Evolutionary conservation across 202 grass and related monocot genomes (phyloP).

Genomic region (Panicum virgatum): DNA sequence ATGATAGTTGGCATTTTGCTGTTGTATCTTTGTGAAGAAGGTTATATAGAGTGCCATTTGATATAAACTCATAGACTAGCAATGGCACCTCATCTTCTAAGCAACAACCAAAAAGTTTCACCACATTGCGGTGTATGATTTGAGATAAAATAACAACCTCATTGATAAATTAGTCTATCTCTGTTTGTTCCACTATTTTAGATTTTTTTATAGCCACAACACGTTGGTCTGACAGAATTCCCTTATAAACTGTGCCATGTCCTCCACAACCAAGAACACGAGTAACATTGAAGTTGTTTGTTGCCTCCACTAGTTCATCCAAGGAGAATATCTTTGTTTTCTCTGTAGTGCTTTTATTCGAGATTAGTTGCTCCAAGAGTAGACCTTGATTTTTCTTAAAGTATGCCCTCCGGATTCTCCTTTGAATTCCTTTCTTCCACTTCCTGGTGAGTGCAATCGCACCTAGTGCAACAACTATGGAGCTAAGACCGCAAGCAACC

Average conservation of each 20-base stretch:
- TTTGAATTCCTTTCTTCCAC: conserved; percentile 33
- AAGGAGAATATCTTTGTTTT: conserved; percentile 39
- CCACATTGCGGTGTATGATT: conserved; percentile 8
- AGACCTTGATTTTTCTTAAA: conserved; percentile 47
- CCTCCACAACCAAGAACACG: conserved; percentile 35
- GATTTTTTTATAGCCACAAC: conserved; percentile 34
- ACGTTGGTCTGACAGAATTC: conserved; percentile 2
- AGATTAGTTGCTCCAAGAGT: conserved; percentile 37
- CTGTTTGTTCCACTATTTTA: background rate
- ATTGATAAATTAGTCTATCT: conserved; percentile 42
- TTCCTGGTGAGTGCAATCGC: accelerated
- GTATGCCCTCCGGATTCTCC: conserved; percentile 23
- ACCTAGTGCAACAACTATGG: background rate
- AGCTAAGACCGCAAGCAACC: background rate
- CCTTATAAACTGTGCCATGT: conserved; percentile 41
- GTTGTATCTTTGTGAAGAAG: conserved; percentile 5
- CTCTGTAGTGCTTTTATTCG: background rate
- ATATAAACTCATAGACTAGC: conserved; percentile 39
- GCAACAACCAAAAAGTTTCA: conserved; percentile 31
- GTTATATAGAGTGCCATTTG: conserved; percentile 32
- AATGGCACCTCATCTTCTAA: conserved; percentile 24
- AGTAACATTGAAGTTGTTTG: conserved; percentile 18
- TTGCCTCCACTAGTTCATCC: conserved; percentile 25
- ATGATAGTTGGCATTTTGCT: background rate
- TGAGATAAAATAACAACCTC: conserved; percentile 30